phyloP scores from a whole-genome alignment of 2,329 filamentous ascomycete species.

The Pseudogymnoascus sp. region DNA sequence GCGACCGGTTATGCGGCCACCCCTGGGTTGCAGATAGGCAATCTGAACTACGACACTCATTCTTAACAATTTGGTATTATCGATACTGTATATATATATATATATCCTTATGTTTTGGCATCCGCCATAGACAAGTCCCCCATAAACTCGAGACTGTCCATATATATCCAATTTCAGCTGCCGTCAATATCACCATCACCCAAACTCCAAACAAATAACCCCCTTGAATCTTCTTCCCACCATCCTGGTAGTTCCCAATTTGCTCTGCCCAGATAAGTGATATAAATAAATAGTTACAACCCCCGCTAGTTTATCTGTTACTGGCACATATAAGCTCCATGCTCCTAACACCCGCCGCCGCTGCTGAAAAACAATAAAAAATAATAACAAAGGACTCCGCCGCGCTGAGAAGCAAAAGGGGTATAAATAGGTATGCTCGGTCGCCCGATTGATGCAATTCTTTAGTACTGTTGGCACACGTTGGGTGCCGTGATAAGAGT shows the following conservation, averaged over 20 bases:
- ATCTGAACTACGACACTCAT: background rate
- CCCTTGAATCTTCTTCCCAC: background rate
- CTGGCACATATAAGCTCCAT: background rate
- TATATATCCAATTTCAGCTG: background rate
- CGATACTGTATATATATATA: background rate
- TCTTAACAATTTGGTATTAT: constrained; percentile 8
- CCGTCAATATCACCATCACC: background rate
- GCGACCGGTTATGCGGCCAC: constrained; percentile 5
- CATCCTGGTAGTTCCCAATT: background rate
- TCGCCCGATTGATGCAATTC: constrained; percentile 1
- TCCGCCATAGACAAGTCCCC: background rate
- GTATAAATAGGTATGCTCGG: constrained; percentile 6
- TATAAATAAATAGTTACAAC: constrained; percentile 6
- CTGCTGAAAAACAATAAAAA: background rate
- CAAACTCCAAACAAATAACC: constrained; percentile 4
- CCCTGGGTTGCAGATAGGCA: background rate
- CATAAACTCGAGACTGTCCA: background rate
- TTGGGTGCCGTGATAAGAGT: background rate
- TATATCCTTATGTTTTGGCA: background rate
- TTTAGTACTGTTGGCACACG: background rate
- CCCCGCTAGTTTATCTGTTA: background rate
- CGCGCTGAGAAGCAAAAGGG: constrained; percentile 2
- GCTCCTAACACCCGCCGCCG: background rate
- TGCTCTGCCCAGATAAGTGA: background rate
- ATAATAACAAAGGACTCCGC: background rate